Percentiles rank a stretch among this genome's conserved stretches.
These are phyloP conservation scores for Fusarium devonianum DNA, from an alignment of 2,329 filamentous ascomycete species.

Conservation along the genomic window DNA sequence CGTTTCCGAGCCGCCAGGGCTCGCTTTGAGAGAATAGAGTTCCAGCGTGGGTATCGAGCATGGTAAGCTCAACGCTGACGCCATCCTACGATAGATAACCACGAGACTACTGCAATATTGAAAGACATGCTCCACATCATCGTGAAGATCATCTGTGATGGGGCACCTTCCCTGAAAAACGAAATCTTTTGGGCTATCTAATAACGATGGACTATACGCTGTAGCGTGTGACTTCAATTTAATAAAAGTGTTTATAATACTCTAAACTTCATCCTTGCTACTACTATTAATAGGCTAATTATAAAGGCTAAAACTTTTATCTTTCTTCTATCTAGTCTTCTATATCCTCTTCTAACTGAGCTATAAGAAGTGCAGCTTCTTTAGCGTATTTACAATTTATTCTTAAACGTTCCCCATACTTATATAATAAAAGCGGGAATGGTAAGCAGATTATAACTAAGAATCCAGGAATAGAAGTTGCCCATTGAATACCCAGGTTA, in stretches of 20 bases:
- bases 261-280: too few species aligned
- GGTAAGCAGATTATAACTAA: conserved; percentile 34
- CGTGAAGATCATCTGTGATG: background rate
- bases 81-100: background rate
- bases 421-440: conserved; percentile 35
- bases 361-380: too few species aligned
- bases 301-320: too few species aligned
- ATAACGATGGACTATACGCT: too few species aligned
- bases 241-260: too few species aligned
- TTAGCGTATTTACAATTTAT: conserved; percentile 36
- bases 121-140: background rate
- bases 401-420: conserved; percentile 31
- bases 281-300: too few species aligned
- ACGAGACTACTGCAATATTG: background rate
- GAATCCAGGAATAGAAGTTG: conserved; percentile 33
- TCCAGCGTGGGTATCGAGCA: conserved; percentile 22
- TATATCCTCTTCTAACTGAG: too few species aligned
- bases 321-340: too few species aligned
- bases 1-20: conserved; percentile 24
- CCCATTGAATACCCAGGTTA: conserved; percentile 37
- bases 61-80: background rate
- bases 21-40: conserved; percentile 33
- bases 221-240: too few species aligned
- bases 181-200: too few species aligned
- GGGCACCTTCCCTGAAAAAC: too few species aligned